Percentiles rank a stretch among this genome's conserved stretches.
These are phyloP conservation scores for Plantago major DNA, from an alignment of 257 asterid genomes.

Conservation along the genomic window DNA sequence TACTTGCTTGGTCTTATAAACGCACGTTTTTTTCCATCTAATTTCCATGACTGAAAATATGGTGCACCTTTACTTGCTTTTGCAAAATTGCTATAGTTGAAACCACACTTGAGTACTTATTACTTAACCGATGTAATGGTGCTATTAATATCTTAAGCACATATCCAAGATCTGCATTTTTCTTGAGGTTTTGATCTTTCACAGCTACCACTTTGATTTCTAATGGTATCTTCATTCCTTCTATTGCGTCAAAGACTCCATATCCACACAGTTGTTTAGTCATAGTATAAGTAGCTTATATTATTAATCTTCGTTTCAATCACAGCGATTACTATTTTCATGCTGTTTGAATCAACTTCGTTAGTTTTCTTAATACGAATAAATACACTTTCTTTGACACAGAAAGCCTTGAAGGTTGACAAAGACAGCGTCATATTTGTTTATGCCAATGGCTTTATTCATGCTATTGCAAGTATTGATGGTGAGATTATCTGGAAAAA, in stretches of 20 bases:
- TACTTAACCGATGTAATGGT: no score
- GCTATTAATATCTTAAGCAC: no score
- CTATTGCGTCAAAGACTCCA: constrained; percentile 7
- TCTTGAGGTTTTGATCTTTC: no score
- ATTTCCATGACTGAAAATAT: no score
- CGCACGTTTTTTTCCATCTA: no score
- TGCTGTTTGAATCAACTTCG: constrained; percentile 9
- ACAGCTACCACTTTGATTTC: no score
- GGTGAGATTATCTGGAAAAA: constrained; percentile 90
- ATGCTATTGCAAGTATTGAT: constrained; percentile 78
- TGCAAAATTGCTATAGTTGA: no score
- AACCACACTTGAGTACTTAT: no score
- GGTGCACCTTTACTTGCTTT: no score
- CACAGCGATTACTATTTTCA: constrained; percentile 3
- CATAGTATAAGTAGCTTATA: not conserved
- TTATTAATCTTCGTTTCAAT: constrained; percentile 8
- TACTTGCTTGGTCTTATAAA: no score
- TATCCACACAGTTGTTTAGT: not conserved
- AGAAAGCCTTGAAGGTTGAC: constrained; percentile 64
- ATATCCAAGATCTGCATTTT: no score
- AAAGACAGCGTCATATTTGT: constrained; percentile 63
- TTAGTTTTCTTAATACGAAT: not conserved
- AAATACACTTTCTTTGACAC: constrained; percentile 29
- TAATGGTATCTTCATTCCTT: not conserved
- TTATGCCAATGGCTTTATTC: constrained; percentile 71